A percentile compares a stretch with the other conserved stretches of the same genome.
Conservation (phyloP, 441 rosid species). For the Kokia cookei region DNA sequence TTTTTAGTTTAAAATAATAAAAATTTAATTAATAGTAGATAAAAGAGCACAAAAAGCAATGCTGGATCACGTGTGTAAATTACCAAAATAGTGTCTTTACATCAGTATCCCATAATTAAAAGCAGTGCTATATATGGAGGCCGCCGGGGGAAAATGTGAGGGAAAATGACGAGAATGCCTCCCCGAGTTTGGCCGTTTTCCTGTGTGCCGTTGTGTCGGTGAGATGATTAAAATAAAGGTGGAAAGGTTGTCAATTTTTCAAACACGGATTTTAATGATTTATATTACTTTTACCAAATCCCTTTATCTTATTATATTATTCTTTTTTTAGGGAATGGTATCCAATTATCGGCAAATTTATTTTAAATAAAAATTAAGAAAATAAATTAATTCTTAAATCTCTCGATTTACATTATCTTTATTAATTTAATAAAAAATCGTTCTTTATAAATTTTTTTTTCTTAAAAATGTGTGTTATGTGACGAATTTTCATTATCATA, state of each 20-base stretch:
- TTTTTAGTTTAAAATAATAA: no score
- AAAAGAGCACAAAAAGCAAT: not conserved
- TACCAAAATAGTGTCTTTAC: not conserved
- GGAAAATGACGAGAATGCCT: not conserved
- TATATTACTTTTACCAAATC: not conserved
- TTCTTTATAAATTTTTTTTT: no score
- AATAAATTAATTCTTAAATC: no score
- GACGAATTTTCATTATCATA: no score
- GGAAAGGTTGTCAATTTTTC: not conserved
- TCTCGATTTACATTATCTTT: no score
- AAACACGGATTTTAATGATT: not conserved
- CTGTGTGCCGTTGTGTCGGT: not conserved
- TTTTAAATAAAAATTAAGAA: no score
- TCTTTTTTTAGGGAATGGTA: not conserved
- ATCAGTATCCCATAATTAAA: not conserved
- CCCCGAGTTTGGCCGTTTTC: not conserved
- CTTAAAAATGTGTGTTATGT: no score
- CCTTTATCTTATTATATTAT: no score
- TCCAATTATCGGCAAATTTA: no score
- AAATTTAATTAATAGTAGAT: not conserved
- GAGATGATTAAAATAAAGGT: not conserved
- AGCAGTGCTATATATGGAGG: not conserved
- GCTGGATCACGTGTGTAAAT: not conserved
- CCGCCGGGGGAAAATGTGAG: not conserved
- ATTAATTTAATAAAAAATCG: no score